These are phyloP conservation scores for Colletotrichum tanaceti DNA, from an alignment of 2,329 filamentous ascomycete species.

Conservation along the genomic window DNA sequence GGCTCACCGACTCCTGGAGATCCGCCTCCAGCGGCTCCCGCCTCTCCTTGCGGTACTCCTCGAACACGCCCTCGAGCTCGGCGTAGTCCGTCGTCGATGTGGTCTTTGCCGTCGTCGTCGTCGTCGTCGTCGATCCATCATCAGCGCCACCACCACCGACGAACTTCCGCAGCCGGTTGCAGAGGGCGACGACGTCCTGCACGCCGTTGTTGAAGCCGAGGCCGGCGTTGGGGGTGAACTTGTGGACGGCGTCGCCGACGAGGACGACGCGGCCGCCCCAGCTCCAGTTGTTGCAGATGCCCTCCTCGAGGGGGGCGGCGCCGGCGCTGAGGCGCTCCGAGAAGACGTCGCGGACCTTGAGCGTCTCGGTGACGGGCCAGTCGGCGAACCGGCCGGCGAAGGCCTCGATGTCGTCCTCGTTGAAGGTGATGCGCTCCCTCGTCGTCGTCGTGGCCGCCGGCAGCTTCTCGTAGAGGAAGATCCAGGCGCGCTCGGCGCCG, in stretches of 20 bases:
- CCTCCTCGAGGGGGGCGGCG: conserved; percentile 52
- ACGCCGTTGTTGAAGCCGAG: conserved; percentile 52
- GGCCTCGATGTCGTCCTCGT: conserved; percentile 44
- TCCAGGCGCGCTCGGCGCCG: conserved; percentile 47
- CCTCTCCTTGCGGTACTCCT: conserved; percentile 42
- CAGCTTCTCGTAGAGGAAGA: conserved; percentile 51
- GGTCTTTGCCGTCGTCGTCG: no score
- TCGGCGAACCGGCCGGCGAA: conserved; percentile 46
- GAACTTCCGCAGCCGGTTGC: conserved; percentile 45
- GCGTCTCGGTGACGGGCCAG: conserved; percentile 43
- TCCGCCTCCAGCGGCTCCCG: conserved; percentile 36
- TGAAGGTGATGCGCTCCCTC: conserved; percentile 44
- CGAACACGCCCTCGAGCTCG: conserved; percentile 37
- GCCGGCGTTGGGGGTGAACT: conserved; percentile 52
- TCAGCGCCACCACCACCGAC: not conserved
- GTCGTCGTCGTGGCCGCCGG: conserved; percentile 44
- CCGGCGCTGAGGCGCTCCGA: conserved; percentile 43
- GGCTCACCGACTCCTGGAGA: conserved; percentile 34
- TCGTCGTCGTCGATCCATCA: no score
- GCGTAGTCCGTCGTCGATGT: not conserved
- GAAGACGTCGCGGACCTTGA: conserved; percentile 50
- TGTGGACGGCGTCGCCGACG: conserved; percentile 52
- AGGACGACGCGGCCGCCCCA: conserved; percentile 51
- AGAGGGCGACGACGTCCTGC: conserved; percentile 47
- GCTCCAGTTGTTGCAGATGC: conserved; percentile 51